Base-by-base conservation (phyloP, 2,329 filamentous ascomycete genomes). In the Alternaria ventricosa region DNA sequence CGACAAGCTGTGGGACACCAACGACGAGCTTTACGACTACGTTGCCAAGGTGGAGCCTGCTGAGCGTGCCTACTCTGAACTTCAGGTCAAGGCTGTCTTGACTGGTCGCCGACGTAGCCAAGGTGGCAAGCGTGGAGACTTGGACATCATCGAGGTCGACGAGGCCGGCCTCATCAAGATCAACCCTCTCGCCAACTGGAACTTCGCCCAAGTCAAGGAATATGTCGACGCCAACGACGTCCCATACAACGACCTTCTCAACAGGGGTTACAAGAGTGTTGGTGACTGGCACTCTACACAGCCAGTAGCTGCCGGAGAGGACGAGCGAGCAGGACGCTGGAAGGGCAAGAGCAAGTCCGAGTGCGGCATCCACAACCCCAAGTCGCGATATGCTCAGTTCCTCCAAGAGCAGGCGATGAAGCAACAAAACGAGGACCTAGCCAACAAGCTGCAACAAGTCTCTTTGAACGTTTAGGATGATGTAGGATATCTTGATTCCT, bases 331-430 rank as follows among this genome's bases (percentile, higher is more conserved):
- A 9, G 96, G 96, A 62, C 90, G 96, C 71, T 99, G 96, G 96
- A 97, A 97, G 87, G 96, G 96, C 66, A 92, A 94, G 81, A 84
- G 87, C 75, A 99, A 99, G 90, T 96, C 94, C 15, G 96, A 99
- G 85, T 99, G 96, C 81, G 96, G 96, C 51, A 98, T 99, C 78
- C 96, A 99, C 88, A 98, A 98, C 86, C 96, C 96, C 82, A 91
- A 94, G 81, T 97, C 93, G 62, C 90, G 94, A 72, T 99, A 98
- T 77, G 92, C 94, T 11, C 89, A 94, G 82, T 97, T 91, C 82
- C 83, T 97, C 60, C 86, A 87, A 74, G 89, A 93, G 65, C 88
- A 92, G 81, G 90, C 93, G 78, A 83, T 86, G 76, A 90, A 92
- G 84, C 80, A 36, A 71, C 81, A 59, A 66, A 84, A 77, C 27